Evolutionary conservation across 164 flowering plant genomes (phyloP).

Genomic region (Berberis thunbergii): DNA sequence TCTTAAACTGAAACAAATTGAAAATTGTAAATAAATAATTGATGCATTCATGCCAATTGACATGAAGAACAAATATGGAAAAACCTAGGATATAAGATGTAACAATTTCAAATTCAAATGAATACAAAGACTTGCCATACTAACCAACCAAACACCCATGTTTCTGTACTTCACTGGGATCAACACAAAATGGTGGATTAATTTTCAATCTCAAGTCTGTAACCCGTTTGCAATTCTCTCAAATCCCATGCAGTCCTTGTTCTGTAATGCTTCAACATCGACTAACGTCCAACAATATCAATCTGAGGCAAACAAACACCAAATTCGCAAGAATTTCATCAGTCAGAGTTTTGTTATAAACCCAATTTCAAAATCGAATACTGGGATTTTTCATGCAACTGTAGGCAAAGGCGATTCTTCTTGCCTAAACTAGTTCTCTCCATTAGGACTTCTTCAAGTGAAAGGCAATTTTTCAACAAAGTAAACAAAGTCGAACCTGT

Average conservation of each 20-base stretch:
- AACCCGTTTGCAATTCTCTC: constrained; percentile 26
- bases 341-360: constrained; percentile 19
- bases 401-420: neutral
- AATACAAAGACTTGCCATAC: no score
- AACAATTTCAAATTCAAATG: no score
- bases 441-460: constrained; percentile 33
- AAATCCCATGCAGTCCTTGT: constrained; percentile 24
- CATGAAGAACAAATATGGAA: no score
- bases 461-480: constrained; percentile 26
- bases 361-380: constrained; percentile 23
- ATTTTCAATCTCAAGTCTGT: constrained; percentile 24
- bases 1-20: no score
- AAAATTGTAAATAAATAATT: no score
- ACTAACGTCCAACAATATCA: constrained; percentile 31
- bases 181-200: constrained; percentile 7
- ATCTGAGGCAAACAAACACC: constrained; percentile 30
- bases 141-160: constrained; percentile 22
- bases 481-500: constrained; percentile 27
- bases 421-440: constrained; percentile 34
- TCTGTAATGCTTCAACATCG: constrained; percentile 27
- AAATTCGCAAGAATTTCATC: constrained; percentile 22
- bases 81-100: no score
- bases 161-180: constrained; percentile 9
- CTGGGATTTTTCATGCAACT: constrained; percentile 8
- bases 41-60: no score